Evolutionary conservation across 129 eudicot species (phyloP), one percentile per base, ranked within the genome.

Genomic region (Lactuca saligna): DNA sequence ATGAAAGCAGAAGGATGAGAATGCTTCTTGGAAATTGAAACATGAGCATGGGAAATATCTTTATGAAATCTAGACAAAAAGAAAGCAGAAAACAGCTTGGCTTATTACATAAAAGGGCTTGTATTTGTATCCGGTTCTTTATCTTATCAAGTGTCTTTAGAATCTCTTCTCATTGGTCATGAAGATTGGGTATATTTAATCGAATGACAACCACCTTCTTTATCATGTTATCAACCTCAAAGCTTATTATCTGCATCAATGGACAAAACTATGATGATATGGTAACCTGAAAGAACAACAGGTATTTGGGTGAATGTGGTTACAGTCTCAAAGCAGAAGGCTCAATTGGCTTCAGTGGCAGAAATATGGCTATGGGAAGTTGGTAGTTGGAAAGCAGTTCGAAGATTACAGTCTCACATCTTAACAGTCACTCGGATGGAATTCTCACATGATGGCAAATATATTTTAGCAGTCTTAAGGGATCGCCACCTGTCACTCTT

Each of bases 301-400:
- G 99, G 97, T 37, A 93, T 93, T 73, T 93, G 99, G 99, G 85
- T 89, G 81, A 93, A 93, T 80, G 86, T 93, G 53, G 99, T 93
- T 37, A 89, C 97, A 42, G 99, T 89, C 4, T 34, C 4, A 34
- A 34, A 34, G 37, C 3, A 34, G 63, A 88, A 93, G 98, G 98
- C 98, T 59, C 97, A 93, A 74, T 82, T 92, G 16, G 82, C 82
- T 39, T 75, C 95, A 44, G 92, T 89, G 5, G 98, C 98, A 33
- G 98, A 93, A 78, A 89, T 93, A 85, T 93, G 98, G 98, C 76
- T 93, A 53, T 93, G 98, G 97, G 83, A 84, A 81, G 99, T 93
- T 61, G 97, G 99, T 49, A 82, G 95, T 31, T 93, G 97, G 99
- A 93, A 87, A 78, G 81, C 93, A 50, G 90, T 93, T 42, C 90